phyloP scores from a whole-genome alignment of 2,329 filamentous ascomycete species.

The Bimuria novae-zelandiae region DNA sequence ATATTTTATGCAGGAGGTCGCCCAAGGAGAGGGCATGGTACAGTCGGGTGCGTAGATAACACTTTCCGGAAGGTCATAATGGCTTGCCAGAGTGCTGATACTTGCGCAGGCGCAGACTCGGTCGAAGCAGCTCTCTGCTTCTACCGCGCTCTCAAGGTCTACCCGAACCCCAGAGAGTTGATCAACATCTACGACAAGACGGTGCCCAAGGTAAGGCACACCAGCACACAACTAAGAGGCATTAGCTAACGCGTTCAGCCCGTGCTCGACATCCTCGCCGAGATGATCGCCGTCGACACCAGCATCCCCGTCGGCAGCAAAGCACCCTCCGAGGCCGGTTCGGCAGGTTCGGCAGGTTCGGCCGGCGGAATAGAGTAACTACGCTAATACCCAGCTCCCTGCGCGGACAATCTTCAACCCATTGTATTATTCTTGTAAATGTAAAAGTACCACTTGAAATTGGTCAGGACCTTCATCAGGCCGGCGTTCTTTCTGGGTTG shows the following conservation, averaged over 20 bases:
- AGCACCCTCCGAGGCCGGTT: constrained; percentile 42
- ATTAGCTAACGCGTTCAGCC: constrained; percentile 59
- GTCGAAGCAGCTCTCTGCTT: constrained; percentile 91
- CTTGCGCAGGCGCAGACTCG: constrained; percentile 62
- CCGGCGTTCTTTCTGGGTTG: constrained; percentile 33
- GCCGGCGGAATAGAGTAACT: constrained; percentile 41
- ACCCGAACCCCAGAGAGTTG: constrained; percentile 88
- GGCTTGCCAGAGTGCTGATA: constrained; percentile 20
- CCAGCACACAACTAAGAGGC: no score
- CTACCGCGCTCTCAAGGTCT: constrained; percentile 98
- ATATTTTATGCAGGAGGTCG: constrained; percentile 96
- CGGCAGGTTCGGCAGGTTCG: constrained; percentile 36
- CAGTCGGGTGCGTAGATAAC: constrained; percentile 67
- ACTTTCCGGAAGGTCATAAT: not conserved
- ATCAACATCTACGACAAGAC: constrained; percentile 99
- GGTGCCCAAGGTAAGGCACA: constrained; percentile 90
- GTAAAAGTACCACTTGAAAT: constrained; percentile 30
- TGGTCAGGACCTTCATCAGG: constrained; percentile 22
- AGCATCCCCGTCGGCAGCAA: constrained; percentile 51
- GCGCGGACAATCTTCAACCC: constrained; percentile 23
- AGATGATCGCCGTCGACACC: constrained; percentile 95
- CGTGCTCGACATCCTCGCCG: constrained; percentile 91
- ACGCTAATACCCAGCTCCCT: constrained; percentile 15
- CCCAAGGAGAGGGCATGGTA: constrained; percentile 81
- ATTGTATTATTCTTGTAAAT: constrained; percentile 44